A percentile compares a stretch with the other conserved stretches of the same genome.
These are phyloP conservation scores for Linderniella brevidens DNA, from an alignment of 257 asterid genomes.

Conservation along the genomic window DNA sequence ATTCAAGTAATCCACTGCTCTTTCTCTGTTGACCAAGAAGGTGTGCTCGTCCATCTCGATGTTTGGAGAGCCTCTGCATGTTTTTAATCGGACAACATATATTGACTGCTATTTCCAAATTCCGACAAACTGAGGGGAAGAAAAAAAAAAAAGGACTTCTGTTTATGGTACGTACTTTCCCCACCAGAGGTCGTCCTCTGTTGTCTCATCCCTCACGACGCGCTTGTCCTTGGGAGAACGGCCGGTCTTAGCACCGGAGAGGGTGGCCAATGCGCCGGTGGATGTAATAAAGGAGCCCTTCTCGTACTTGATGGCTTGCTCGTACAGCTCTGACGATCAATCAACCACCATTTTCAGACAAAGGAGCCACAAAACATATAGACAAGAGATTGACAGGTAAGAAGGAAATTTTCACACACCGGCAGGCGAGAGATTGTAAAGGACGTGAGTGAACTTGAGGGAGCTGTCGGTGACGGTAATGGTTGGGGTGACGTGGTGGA, in stretches of 20 bases:
- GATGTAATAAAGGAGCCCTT: constrained; percentile 58
- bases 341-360: not conserved
- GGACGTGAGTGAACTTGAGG: constrained; percentile 28
- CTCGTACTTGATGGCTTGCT: constrained; percentile 54
- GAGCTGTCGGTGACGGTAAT: constrained; percentile 23
- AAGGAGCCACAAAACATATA: not conserved
- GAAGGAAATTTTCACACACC: constrained; percentile 6
- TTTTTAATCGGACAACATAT: not conserved
- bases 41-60: constrained; percentile 10
- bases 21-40: constrained; percentile 9
- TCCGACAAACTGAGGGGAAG: not conserved
- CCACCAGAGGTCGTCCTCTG: constrained; percentile 68
- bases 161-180: constrained; percentile 36
- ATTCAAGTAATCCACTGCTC: constrained; percentile 10
- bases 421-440: constrained; percentile 29
- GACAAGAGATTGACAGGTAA: not conserved
- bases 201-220: constrained; percentile 43
- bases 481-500: constrained; percentile 13
- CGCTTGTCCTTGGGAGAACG: constrained; percentile 77
- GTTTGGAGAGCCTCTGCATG: constrained; percentile 8
- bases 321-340: constrained; percentile 26
- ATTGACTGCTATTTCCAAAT: no score
- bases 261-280: constrained; percentile 57
- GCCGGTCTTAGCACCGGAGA: constrained; percentile 72
- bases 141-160: not conserved